Evolutionary conservation across 768 basidiomycete genomes (phyloP), one percentile per base, ranked within the genome.

Genomic region (Crassisporium funariophilum): DNA sequence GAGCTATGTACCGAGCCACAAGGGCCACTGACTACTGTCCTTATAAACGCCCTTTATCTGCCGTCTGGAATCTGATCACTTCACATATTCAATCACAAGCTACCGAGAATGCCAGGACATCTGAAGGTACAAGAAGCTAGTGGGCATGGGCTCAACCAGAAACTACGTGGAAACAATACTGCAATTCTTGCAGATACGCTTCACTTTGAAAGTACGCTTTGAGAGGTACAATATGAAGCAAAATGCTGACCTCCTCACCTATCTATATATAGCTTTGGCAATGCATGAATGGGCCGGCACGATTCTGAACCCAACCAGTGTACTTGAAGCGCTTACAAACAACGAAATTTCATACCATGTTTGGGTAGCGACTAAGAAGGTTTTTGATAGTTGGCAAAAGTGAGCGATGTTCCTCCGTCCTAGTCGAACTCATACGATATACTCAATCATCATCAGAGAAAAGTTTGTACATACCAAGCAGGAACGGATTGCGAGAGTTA

Each of bases 111-210:
- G 29, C 29, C 29, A n/a, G 29, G 29, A 31, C 29, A 31, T n/a
- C 29, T 31, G 10, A 10, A n/a, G 5, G n/a, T 7, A 13, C 27
- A 29, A 29, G 8, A 19, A 17, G 41, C 39, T 22, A 46, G 3
- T 20, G 33, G 17, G n/a, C 27, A 21, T 19, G 42, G 40, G 10
- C 53, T 61, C 11, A 22, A 40, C 15, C 44, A 40, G 17, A 48
- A 41, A 33, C 22, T 56, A 16, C 49, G 49, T 35, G 44, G 57
- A 22, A 47, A 47, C n/a, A 55, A 64, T 38, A 62, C 64, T n/a
- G 68, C 61, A 5, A 60, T 78, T 47, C 55, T 77, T 17, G 74
- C 70, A 5, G 65, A 76, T 45, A 76, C 75, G 5, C 53, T 73
- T 11, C 61, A 80, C 53, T 68, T 74, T 21, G 58, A 71, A 57